phyloP scores from a whole-genome alignment of 2,329 filamentous ascomycete species.

The Endothia cerciana region DNA sequence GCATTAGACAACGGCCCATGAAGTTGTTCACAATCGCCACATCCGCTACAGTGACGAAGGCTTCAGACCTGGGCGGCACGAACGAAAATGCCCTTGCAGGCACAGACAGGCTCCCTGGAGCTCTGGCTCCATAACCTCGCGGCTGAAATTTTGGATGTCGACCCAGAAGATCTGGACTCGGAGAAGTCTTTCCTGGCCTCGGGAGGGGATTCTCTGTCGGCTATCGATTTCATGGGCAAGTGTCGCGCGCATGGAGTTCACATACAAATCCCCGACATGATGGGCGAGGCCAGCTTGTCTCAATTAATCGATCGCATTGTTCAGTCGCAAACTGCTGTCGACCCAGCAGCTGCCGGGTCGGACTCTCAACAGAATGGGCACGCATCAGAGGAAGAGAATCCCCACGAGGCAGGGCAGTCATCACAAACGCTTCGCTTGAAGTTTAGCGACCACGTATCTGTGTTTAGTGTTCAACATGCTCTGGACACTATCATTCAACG shows the following conservation, averaged over 20 bases:
- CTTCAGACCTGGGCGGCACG: background rate
- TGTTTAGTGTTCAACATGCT: background rate
- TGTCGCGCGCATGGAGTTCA: background rate
- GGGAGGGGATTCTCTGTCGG: background rate
- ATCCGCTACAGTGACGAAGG: background rate
- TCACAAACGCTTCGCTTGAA: background rate
- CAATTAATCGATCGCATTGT: background rate
- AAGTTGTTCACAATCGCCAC: background rate
- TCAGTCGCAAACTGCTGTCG: background rate
- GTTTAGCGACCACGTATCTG: background rate
- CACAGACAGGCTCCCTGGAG: background rate
- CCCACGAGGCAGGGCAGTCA: background rate
- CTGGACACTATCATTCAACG: background rate
- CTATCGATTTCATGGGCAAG: background rate
- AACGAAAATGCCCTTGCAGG: background rate
- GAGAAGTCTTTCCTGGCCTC: background rate
- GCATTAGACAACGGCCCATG: background rate
- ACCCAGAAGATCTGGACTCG: background rate
- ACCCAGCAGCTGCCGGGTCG: background rate
- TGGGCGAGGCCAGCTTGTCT: background rate
- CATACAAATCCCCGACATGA: background rate
- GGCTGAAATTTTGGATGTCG: background rate
- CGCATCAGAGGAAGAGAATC: background rate
- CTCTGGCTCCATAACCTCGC: background rate
- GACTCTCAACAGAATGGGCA: background rate